Conservation (phyloP, 2,329 filamentous ascomycete genomes). For the Drechslera avenae region DNA sequence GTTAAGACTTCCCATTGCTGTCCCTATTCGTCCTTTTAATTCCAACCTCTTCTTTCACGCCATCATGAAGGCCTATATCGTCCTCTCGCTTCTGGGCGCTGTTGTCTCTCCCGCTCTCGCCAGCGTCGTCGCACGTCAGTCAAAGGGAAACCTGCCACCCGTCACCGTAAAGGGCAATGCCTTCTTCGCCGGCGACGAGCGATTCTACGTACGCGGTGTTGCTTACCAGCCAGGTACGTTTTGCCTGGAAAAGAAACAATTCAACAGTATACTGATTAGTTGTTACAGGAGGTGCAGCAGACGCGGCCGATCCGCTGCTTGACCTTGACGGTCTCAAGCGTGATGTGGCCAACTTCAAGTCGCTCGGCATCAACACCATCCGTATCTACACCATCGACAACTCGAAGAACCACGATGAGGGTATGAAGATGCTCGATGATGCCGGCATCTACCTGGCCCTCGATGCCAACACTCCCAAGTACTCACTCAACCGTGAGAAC, state of each 20-base stretch:
- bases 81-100: slow-evolving; percentile 35
- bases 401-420: slow-evolving; percentile 77
- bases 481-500: slow-evolving; percentile 80
- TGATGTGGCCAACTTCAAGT: slow-evolving; percentile 80
- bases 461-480: slow-evolving; percentile 85
- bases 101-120: slow-evolving; percentile 35
- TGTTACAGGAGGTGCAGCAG: slow-evolving; percentile 48
- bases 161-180: slow-evolving; percentile 67
- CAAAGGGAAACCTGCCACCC: slow-evolving; percentile 53
- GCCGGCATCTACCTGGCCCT: slow-evolving; percentile 91
- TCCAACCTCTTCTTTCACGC: slow-evolving; percentile 20
- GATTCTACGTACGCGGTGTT: slow-evolving; percentile 65
- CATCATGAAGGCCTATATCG: slow-evolving; percentile 40
- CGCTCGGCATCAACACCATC: slow-evolving; percentile 86
- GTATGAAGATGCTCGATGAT: slow-evolving; percentile 79
- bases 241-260: slow-evolving; percentile 49
- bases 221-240: slow-evolving; percentile 68
- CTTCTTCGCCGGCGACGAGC: slow-evolving; percentile 65
- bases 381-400: slow-evolving; percentile 95
- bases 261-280: slow-evolving; percentile 15
- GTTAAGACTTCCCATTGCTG: slow-evolving; percentile 35
- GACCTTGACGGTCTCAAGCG: slow-evolving; percentile 71
- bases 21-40: slow-evolving; percentile 38
- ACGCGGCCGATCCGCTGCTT: slow-evolving; percentile 71
- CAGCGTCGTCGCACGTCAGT: slow-evolving; percentile 30